phyloP scores from a whole-genome alignment of 352 stramenopile genomes.

The Phytophthora sp. region DNA sequence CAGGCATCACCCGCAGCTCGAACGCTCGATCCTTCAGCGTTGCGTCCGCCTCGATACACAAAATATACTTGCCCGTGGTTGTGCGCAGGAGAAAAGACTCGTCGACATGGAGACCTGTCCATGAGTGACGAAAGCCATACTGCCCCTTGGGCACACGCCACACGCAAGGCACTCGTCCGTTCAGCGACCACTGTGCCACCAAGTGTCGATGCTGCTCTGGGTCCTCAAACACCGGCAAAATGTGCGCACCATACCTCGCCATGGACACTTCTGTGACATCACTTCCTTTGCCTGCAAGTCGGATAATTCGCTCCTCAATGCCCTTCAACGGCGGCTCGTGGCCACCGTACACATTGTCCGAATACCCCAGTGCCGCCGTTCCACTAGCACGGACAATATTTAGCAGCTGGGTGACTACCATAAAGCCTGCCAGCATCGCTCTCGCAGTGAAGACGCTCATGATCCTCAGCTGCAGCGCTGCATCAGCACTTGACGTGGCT shows the following conservation, averaged over 20 bases:
- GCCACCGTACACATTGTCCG: constrained; percentile 55
- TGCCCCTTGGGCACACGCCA: constrained; percentile 56
- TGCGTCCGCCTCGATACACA: constrained; percentile 71
- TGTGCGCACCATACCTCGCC: constrained; percentile 65
- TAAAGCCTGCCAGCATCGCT: constrained; percentile 64
- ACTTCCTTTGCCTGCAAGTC: constrained; percentile 56
- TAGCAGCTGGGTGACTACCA: constrained; percentile 68
- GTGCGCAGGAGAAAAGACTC: constrained; percentile 61
- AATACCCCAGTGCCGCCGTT: constrained; percentile 49
- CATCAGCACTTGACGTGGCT: constrained; percentile 37
- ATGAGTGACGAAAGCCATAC: constrained; percentile 73
- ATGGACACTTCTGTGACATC: constrained; percentile 77
- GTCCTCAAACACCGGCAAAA: constrained; percentile 66
- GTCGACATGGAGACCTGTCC: constrained; percentile 51
- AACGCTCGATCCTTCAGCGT: constrained; percentile 59
- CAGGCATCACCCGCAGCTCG: constrained; percentile 39
- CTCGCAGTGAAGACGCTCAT: constrained; percentile 51
- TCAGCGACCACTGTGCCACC: constrained; percentile 55
- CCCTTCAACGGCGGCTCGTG: constrained; percentile 55
- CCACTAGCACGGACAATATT: constrained; percentile 65
- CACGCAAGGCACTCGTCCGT: constrained; percentile 60
- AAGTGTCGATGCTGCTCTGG: constrained; percentile 52
- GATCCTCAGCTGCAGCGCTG: constrained; percentile 43
- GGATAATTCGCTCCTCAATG: constrained; percentile 66
- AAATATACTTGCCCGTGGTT: constrained; percentile 66